Base-by-base conservation (phyloP, 2,329 filamentous ascomycete species). In the Scedosporium boydii region DNA sequence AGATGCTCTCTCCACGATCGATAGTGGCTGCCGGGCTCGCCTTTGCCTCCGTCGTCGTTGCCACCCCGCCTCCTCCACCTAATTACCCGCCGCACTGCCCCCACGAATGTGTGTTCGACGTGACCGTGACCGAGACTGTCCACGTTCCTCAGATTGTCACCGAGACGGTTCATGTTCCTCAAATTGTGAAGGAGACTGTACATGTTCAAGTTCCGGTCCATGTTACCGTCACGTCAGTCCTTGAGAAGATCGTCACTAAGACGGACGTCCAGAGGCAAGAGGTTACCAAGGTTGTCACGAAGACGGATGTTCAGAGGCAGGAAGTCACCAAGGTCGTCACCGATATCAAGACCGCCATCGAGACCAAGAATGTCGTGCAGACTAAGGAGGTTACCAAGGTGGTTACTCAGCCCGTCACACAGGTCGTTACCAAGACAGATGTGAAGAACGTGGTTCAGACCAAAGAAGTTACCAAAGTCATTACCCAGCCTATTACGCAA, bases 201-300 rank as follows among this genome's bases (percentile, higher is more conserved):
- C 48, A 61, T 6, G 60, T 62, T 23, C 26, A 38, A 23, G 60
- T 61, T 5, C 60, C 60, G 9, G 41, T 53, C 27, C 60, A 62
- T 23, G 60, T 62, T 21, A 62, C 60, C n/a, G 53, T 56, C 18
- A 60, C 59, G 3, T 60, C 59, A 4, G 59, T 60, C 23, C 26
- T 53, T 23, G 34, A 57, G 41, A 46, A 57, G 53, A 21, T 42
- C 3, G 56, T 58, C 16, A 42, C 38, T 26, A 38, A 42, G 56
- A 58, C 56, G 9, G 56, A 41, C 9, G 27, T 42, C 16, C 29
- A 41, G n/a, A 55, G 51, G 21, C 51, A 55, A 55, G 56, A 58
- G 16, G 56, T 58, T 23, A 42, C 38, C 23, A 58, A 58, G 29
- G 34, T 27, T 21, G 56, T 58, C 16, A 42, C 38, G 18, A 38